These are phyloP conservation scores for Lentithecium fluviatile DNA, from an alignment of 495 filamentous ascomycete genomes.

Conservation along the genomic window DNA sequence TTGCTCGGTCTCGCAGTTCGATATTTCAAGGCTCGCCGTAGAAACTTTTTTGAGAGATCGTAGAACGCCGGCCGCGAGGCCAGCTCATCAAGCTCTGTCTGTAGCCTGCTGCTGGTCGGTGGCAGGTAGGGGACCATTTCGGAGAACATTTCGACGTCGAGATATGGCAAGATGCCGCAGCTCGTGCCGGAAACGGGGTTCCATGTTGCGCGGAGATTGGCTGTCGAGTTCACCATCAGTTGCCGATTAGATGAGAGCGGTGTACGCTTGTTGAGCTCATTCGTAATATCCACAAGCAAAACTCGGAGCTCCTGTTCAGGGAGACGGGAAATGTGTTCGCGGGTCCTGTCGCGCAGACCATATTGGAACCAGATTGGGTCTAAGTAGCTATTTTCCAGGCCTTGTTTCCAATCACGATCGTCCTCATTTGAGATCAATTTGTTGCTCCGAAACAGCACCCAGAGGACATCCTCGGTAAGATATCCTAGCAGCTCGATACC, in stretches of 20 bases:
- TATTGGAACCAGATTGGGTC: no score
- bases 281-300: neutral
- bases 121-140: neutral
- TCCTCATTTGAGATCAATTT: neutral
- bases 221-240: neutral
- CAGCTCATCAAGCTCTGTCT: neutral
- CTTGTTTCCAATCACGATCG: neutral
- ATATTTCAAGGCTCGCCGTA: neutral
- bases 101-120: neutral
- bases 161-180: neutral
- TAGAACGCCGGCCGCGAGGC: neutral
- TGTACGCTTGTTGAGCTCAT: neutral
- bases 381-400: no score
- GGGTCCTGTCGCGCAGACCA: neutral
- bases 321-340: neutral
- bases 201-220: neutral
- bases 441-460: neutral
- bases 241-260: neutral
- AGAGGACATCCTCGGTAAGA: neutral
- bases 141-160: neutral
- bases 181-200: neutral
- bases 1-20: neutral
- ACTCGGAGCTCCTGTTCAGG: neutral
- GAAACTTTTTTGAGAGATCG: neutral
- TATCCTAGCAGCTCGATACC: neutral